Conservation (phyloP, 2,329 filamentous ascomycete species). For the Arachnopeziza araneosa region DNA sequence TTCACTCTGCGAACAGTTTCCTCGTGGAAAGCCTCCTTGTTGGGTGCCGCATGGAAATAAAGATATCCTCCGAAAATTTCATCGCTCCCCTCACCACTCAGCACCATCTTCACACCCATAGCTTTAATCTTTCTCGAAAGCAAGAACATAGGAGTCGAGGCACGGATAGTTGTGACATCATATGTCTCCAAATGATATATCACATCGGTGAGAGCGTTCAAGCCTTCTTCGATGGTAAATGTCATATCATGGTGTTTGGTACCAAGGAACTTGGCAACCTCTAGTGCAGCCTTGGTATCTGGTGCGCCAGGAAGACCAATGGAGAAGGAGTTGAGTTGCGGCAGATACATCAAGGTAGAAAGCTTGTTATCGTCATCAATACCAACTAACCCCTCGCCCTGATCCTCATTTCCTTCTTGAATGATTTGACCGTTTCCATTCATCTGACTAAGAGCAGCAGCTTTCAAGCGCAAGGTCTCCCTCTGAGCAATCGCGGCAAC, state of each 20-base stretch:
- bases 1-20: slow-evolving; percentile 93
- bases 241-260: slow-evolving; percentile 98
- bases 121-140: slow-evolving; percentile 98
- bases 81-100: slow-evolving; percentile 93
- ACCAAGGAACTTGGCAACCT: slow-evolving; percentile 93
- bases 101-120: slow-evolving; percentile 98
- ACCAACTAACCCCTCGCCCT: slow-evolving; percentile 73
- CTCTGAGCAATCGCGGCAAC: slow-evolving; percentile 93
- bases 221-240: slow-evolving; percentile 94
- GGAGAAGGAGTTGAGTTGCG: slow-evolving; percentile 97
- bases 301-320: slow-evolving; percentile 92
- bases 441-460: slow-evolving; percentile 48
- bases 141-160: slow-evolving; percentile 97
- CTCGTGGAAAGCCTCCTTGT: slow-evolving; percentile 88
- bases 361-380: slow-evolving; percentile 91
- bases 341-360: slow-evolving; percentile 83
- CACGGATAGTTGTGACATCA: slow-evolving; percentile 97
- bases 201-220: slow-evolving; percentile 94
- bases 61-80: slow-evolving; percentile 98
- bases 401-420: slow-evolving; percentile 44
- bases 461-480: slow-evolving; percentile 74
- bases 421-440: slow-evolving; percentile 36
- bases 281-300: slow-evolving; percentile 83
- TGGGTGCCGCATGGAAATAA: slow-evolving; percentile 93
- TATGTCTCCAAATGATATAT: slow-evolving; percentile 98